Conservation (phyloP, 2,329 filamentous ascomycete species). For the Zasmidium citrigriseum region DNA sequence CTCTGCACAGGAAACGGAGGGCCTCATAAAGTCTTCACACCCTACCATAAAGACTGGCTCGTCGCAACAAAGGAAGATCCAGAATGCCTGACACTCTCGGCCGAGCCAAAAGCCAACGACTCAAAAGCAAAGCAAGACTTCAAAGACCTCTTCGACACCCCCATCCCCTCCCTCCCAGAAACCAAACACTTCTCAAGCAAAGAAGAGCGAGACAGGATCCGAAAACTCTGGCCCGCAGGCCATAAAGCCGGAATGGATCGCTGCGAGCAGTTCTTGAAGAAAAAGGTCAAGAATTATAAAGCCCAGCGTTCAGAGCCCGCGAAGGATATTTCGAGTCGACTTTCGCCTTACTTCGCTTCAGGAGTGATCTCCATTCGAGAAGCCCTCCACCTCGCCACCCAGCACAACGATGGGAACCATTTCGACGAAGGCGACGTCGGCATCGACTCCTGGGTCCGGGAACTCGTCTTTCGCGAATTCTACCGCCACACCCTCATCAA, state of each 20-base stretch:
- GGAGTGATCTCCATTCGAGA: conserved; percentile 50
- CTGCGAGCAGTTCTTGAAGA: conserved; percentile 42
- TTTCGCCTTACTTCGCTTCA: conserved; percentile 49
- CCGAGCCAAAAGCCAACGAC: conserved; percentile 46
- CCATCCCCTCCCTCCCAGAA: conserved; percentile 40
- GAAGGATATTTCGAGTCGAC: conserved; percentile 42
- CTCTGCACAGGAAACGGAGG: conserved; percentile 45
- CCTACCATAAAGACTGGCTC: conserved; percentile 52
- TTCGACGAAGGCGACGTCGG: conserved; percentile 43
- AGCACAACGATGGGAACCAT: conserved; percentile 46
- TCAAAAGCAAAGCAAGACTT: conserved; percentile 50
- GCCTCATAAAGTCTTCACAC: conserved; percentile 55
- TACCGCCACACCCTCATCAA: conserved; percentile 51
- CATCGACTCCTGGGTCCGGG: conserved; percentile 50
- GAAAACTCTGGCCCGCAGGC: conserved; percentile 49
- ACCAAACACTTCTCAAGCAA: conserved; percentile 44
- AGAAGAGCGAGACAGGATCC: conserved; percentile 42
- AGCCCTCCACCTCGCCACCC: conserved; percentile 43
- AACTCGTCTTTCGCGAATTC: conserved; percentile 54
- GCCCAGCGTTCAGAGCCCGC: conserved; percentile 46
- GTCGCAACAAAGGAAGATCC: conserved; percentile 44
- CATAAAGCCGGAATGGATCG: conserved; percentile 45
- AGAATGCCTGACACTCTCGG: conserved; percentile 44
- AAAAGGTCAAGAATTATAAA: conserved; percentile 43
- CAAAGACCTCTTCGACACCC: conserved; percentile 58